Conservation (phyloP, 441 rosid genomes). For the Mallotus repandus region DNA sequence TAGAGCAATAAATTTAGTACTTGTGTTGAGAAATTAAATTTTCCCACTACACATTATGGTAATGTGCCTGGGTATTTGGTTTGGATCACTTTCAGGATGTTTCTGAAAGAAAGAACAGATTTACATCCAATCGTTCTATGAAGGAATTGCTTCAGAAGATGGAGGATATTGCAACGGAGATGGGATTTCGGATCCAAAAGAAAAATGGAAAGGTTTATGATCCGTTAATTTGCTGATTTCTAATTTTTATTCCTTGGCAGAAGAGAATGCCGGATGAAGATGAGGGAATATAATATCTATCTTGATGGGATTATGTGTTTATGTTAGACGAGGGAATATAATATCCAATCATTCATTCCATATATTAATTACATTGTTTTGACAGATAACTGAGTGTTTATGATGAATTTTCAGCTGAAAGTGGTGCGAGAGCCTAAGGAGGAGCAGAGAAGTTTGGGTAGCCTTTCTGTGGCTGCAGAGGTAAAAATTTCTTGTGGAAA, state of each 20-base stretch:
- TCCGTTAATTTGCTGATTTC: no score
- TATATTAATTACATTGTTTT: neutral
- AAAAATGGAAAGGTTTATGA: conserved; percentile 57
- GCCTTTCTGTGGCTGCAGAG: conserved; percentile 86
- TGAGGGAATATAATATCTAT: no score
- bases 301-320: no score
- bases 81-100: conserved; percentile 45
- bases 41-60: neutral
- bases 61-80: neutral
- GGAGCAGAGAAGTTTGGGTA: conserved; percentile 50
- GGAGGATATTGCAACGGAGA: conserved; percentile 59
- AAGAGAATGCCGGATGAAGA: neutral
- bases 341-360: no score
- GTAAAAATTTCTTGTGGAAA: conserved; percentile 30
- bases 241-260: neutral
- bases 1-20: neutral
- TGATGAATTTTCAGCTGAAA: conserved; percentile 49
- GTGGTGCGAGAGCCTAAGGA: conserved; percentile 57
- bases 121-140: conserved; percentile 74
- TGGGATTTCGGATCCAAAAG: conserved; percentile 91
- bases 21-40: neutral
- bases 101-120: conserved; percentile 92
- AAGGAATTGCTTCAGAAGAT: conserved; percentile 79
- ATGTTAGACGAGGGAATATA: neutral
- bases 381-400: neutral